Evolutionary conservation across 2,329 filamentous ascomycete species (phyloP).

Genomic region (Ceratocystis albifundus): DNA sequence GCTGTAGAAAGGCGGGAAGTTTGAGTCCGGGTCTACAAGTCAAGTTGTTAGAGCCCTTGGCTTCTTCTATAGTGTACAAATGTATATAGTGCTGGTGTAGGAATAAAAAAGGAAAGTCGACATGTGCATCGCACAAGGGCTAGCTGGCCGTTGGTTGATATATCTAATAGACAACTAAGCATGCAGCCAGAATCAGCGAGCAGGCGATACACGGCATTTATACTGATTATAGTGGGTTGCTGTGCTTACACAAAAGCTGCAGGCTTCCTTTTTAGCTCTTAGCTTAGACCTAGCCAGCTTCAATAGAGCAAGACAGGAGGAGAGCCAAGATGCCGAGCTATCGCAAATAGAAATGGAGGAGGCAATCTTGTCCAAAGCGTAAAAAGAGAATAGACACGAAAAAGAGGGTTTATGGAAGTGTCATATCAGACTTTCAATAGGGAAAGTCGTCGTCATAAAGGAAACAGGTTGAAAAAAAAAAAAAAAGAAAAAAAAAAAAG

Average conservation of each 20-base stretch:
- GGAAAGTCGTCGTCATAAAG: not conserved
- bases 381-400: slow-evolving; percentile 13
- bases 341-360: not conserved
- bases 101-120: not conserved
- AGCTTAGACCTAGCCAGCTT: not conserved
- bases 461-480: not conserved
- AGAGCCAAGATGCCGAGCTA: not conserved
- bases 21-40: not conserved
- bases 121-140: not conserved
- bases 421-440: not conserved
- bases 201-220: not conserved
- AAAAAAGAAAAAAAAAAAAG: not conserved
- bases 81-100: not conserved
- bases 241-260: slow-evolving; percentile 18
- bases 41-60: not conserved
- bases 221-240: slow-evolving; percentile 3
- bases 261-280: slow-evolving; percentile 15
- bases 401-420: slow-evolving; percentile 10
- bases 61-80: too few species aligned
- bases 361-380: not conserved
- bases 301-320: not conserved
- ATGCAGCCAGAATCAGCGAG: not conserved
- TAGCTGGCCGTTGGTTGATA: not conserved
- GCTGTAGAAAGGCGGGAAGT: not conserved
- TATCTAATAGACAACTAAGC: not conserved